Evolutionary conservation across 352 stramenopile genomes (phyloP).

Genomic region (Phytophthora uliginosa): DNA sequence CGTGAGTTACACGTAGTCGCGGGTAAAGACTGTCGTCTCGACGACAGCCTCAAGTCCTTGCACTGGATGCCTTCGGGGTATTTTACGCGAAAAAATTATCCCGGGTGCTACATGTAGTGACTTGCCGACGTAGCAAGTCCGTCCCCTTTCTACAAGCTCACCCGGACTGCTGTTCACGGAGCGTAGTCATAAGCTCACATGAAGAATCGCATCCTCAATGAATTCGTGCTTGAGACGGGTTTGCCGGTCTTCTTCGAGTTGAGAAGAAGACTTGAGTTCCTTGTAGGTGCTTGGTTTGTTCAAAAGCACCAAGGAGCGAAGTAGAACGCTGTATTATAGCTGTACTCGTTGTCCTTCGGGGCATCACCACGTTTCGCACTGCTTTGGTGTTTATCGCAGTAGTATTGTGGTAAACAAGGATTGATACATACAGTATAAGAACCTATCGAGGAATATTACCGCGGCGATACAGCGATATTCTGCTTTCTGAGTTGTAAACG

Average conservation of each 20-base stretch:
- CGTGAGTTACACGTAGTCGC: background rate
- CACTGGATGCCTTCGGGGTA: background rate
- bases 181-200: background rate
- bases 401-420: background rate
- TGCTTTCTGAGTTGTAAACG: background rate
- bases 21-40: background rate
- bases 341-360: background rate
- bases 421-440: no score
- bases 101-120: background rate
- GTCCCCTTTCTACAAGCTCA: background rate
- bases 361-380: background rate
- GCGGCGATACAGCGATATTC: no score
- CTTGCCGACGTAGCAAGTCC: background rate
- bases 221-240: background rate
- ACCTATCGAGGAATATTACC: no score
- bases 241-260: no score
- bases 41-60: background rate
- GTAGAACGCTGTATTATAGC: background rate
- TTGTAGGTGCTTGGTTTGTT: background rate
- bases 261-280: background rate
- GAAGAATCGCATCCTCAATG: background rate
- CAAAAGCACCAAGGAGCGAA: background rate
- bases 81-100: background rate
- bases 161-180: background rate
- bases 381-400: background rate